Evolutionary conservation across 2,329 filamentous ascomycete species (phyloP).

Genomic region (Sporothrix brunneoviolacea): DNA sequence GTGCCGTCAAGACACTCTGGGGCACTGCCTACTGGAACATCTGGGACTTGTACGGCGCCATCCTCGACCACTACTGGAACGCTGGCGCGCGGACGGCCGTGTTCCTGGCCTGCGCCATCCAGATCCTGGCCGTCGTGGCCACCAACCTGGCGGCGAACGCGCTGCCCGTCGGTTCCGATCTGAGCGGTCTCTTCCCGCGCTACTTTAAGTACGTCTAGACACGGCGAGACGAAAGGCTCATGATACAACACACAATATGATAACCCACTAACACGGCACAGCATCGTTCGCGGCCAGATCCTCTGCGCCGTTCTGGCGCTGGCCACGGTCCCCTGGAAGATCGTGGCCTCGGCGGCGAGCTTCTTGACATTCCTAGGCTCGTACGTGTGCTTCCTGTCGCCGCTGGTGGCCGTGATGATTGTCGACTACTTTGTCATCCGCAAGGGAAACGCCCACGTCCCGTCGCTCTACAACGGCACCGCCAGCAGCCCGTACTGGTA

Average conservation of each 20-base stretch:
- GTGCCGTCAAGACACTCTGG: conserved; percentile 36
- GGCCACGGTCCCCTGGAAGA: conserved; percentile 20
- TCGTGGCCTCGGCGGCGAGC: conserved; percentile 16
- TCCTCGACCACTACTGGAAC: conserved; percentile 19
- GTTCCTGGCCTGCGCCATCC: conserved; percentile 19
- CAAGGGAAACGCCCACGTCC: conserved; percentile 29
- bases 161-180: conserved; percentile 31
- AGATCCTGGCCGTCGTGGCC: conserved; percentile 19
- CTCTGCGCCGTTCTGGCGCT: conserved; percentile 18
- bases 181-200: conserved; percentile 27
- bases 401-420: conserved; percentile 9
- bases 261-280: no score
- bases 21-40: conserved; percentile 26
- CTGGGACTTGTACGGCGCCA: conserved; percentile 18
- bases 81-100: conserved; percentile 17
- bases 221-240: no score
- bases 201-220: no score
- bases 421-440: conserved; percentile 29
- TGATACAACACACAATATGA: no score
- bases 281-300: conserved; percentile 28
- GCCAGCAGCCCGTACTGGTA: conserved; percentile 29
- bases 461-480: conserved; percentile 26
- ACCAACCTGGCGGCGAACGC: conserved; percentile 26
- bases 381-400: conserved; percentile 19
- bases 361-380: conserved; percentile 19